These are phyloP conservation scores for Zychaea mexicana DNA, from an alignment of 371 early-diverging fungal genomes.

Conservation along the genomic window DNA sequence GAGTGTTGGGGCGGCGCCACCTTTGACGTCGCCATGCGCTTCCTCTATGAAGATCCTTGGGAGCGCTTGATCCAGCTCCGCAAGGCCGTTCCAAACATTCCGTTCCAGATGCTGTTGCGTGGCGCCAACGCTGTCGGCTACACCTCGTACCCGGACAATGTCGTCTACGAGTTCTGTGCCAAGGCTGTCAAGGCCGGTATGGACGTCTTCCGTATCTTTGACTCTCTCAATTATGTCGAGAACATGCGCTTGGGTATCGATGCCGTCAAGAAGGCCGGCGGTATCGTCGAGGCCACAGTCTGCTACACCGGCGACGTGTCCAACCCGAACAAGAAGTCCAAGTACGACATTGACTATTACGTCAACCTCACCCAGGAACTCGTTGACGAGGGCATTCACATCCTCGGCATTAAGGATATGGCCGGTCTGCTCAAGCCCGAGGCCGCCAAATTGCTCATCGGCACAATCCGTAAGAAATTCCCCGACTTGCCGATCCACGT, in stretches of 20 bases:
- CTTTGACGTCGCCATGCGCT: constrained; percentile 95
- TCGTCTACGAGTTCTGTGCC: constrained; percentile 92
- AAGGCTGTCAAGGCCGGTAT: constrained; percentile 89
- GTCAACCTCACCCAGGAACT: constrained; percentile 85
- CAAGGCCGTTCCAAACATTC: constrained; percentile 89
- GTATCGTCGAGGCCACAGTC: constrained; percentile 92
- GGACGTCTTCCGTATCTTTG: constrained; percentile 97
- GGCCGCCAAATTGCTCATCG: constrained; percentile 82
- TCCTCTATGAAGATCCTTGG: constrained; percentile 95
- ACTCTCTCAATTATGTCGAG: constrained; percentile 93
- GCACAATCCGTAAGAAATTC: constrained; percentile 83
- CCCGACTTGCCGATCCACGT: constrained; percentile 94
- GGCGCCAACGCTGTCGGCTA: constrained; percentile 99
- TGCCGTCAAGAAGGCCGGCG: constrained; percentile 92
- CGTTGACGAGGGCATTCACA: constrained; percentile 89
- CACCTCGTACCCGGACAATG: constrained; percentile 96
- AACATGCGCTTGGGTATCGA: constrained; percentile 94
- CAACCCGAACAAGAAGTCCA: constrained; percentile 67
- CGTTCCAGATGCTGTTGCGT: constrained; percentile 97
- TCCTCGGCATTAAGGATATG: constrained; percentile 97
- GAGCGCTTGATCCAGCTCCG: constrained; percentile 84
- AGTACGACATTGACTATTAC: constrained; percentile 90
- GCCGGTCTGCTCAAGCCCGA: constrained; percentile 95
- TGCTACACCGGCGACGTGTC: constrained; percentile 95
- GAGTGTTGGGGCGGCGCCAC: constrained; percentile 97